Percentiles rank a stretch among this genome's conserved stretches.
Evolutionary conservation across 1,284 basidiomycete genomes (phyloP).

Genomic region (Leucoagaricus sp.): DNA sequence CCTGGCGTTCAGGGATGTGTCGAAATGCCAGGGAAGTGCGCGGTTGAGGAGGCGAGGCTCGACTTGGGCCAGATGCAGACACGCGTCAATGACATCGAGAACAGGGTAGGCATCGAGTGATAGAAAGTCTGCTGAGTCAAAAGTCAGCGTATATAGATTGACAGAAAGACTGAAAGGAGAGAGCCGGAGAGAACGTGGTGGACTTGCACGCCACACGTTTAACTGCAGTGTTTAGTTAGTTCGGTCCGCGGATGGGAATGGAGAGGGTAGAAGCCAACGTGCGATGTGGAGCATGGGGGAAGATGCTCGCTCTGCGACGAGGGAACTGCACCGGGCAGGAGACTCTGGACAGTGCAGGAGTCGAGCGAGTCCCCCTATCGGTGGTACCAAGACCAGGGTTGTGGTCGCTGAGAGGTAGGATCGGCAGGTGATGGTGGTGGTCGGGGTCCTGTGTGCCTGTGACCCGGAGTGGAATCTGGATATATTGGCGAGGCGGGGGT

Average conservation of each 20-base stretch:
- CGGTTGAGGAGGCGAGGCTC: not conserved
- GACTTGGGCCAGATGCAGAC: not conserved
- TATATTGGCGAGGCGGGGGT: not conserved
- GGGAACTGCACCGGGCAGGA: not conserved
- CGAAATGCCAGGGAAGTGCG: not conserved
- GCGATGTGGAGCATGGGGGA: constrained; percentile 23
- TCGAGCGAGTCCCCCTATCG: constrained; percentile 2
- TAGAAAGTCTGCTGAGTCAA: not conserved
- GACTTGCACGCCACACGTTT: constrained; percentile 29
- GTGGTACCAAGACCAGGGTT: constrained; percentile 13
- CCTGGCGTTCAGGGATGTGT: not conserved
- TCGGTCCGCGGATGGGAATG: constrained; percentile 16
- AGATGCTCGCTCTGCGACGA: constrained; percentile 2
- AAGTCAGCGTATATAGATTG: too few species aligned
- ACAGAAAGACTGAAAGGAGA: not conserved
- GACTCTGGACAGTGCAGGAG: not conserved
- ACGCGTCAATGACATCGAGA: not conserved
- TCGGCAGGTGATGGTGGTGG: constrained; percentile 11
- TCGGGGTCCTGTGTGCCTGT: constrained; percentile 11
- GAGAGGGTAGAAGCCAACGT: constrained; percentile 24
- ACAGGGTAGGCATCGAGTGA: not conserved
- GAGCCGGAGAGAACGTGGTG: constrained; percentile 21
- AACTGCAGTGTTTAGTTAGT: constrained; percentile 15
- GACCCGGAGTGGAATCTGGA: constrained; percentile 14
- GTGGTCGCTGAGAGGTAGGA: not conserved